Percentiles rank a stretch among this genome's conserved stretches.
These are phyloP conservation scores for Malassezia vespertilionis DNA, from an alignment of 1,284 basidiomycete species.

Conservation along the genomic window DNA sequence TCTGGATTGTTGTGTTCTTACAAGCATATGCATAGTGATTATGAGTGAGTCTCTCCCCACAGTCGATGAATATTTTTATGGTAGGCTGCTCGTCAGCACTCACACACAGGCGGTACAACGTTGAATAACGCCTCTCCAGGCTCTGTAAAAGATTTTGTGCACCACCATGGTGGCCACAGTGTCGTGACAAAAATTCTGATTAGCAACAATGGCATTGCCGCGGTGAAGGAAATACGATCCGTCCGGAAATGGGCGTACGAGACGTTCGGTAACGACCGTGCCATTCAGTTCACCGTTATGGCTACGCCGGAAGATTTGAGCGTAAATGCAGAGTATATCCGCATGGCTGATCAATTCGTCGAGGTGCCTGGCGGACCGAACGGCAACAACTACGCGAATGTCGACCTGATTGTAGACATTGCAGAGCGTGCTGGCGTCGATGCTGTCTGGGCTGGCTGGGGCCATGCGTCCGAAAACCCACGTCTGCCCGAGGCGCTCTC, in stretches of 20 bases:
- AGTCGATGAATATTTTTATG: slow-evolving; percentile 50
- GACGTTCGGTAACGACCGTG: slow-evolving; percentile 90
- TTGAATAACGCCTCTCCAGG: slow-evolving; percentile 62
- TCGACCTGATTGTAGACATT: slow-evolving; percentile 96
- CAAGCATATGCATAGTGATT: too few relatives aligned
- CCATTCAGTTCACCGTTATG: slow-evolving; percentile 98
- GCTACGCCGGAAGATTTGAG: slow-evolving; percentile 91
- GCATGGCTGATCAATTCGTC: slow-evolving; percentile 98
- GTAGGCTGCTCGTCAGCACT: slow-evolving; percentile 71
- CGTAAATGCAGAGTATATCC: slow-evolving; percentile 98
- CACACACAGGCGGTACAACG: neutral
- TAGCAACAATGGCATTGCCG: slow-evolving; percentile 70
- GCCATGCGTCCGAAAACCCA: slow-evolving; percentile 98
- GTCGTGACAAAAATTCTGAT: slow-evolving; percentile 84
- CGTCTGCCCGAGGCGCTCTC: slow-evolving; percentile 88
- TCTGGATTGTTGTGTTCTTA: too few relatives aligned
- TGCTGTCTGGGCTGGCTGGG: slow-evolving; percentile 99
- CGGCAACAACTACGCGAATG: slow-evolving; percentile 99
- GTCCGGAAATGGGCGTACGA: slow-evolving; percentile 99
- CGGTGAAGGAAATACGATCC: slow-evolving; percentile 96
- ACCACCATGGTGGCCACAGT: slow-evolving; percentile 82
- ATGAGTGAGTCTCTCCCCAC: slow-evolving; percentile 3
- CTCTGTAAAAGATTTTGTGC: slow-evolving; percentile 81
- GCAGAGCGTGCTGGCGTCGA: slow-evolving; percentile 95
- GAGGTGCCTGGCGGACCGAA: slow-evolving; percentile 97